Evolutionary conservation across 805 yeast genomes (phyloP).

Genomic region (Hanseniaspora pseudoguilliermondii): DNA sequence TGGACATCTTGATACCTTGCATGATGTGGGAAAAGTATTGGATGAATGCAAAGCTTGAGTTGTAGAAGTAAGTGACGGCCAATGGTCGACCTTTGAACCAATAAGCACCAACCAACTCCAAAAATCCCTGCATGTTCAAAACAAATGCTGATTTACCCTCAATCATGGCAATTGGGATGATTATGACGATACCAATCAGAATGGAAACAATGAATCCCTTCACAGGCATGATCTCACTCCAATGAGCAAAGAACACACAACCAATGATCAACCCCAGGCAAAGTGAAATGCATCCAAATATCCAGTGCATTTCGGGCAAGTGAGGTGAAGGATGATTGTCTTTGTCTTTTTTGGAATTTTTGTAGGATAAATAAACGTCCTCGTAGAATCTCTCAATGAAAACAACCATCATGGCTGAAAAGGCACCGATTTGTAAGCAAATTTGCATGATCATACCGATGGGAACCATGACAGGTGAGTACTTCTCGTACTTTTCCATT

Average conservation of each 20-base stretch:
- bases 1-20: constrained; percentile 50
- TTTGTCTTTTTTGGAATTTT: constrained; percentile 16
- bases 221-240: constrained; percentile 30
- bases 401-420: constrained; percentile 43
- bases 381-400: constrained; percentile 39
- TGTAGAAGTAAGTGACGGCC: constrained; percentile 49
- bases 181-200: constrained; percentile 39
- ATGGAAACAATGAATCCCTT: constrained; percentile 41
- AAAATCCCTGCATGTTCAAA: constrained; percentile 48
- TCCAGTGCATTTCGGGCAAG: constrained; percentile 41
- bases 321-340: constrained; percentile 25
- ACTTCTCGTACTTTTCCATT: constrained; percentile 36
- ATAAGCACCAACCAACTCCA: constrained; percentile 54
- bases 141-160: constrained; percentile 49
- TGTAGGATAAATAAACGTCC: constrained; percentile 34
- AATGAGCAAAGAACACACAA: constrained; percentile 30
- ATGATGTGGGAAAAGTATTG: constrained; percentile 31
- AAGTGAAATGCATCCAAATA: constrained; percentile 49
- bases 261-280: constrained; percentile 35
- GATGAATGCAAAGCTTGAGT: constrained; percentile 38
- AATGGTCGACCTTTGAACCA: constrained; percentile 49
- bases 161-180: constrained; percentile 50
- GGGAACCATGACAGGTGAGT: constrained; percentile 53
- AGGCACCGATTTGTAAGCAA: constrained; percentile 50
- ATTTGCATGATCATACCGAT: constrained; percentile 48